phyloP scores from a whole-genome alignment of 164 flowering plant genomes.

The Dillenia suffruticosa region DNA sequence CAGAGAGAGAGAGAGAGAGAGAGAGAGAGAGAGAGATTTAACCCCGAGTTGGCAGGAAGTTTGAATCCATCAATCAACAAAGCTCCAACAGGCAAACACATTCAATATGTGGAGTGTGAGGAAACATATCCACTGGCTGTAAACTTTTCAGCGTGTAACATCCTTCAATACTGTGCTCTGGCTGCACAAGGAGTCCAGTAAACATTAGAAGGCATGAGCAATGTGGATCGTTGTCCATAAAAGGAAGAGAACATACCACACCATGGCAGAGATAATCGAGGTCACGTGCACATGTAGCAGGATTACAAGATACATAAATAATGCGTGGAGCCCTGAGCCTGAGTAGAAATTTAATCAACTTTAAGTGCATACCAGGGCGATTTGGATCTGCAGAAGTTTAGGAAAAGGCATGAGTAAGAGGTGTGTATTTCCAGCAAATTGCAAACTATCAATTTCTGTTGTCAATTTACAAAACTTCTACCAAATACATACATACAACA shows the following conservation, averaged over 20 bases:
- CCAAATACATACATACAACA: too few species aligned
- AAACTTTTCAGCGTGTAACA: constrained; percentile 70
- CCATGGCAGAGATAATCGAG: constrained; percentile 96
- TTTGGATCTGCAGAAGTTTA: constrained; percentile 75
- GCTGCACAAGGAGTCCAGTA: constrained; percentile 35
- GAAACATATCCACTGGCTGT: constrained; percentile 99
- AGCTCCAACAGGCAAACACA: constrained; percentile 90
- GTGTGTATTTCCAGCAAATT: too few species aligned
- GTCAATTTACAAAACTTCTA: too few species aligned
- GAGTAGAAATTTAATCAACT: constrained; percentile 75
- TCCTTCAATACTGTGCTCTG: constrained; percentile 63
- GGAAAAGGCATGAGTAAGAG: neutral
- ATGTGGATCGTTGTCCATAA: neutral
- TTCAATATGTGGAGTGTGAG: constrained; percentile 98
- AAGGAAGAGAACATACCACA: constrained; percentile 42
- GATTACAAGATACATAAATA: constrained; percentile 94
- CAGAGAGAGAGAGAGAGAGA: too few species aligned
- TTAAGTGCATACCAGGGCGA: constrained; percentile 98
- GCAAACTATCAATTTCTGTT: too few species aligned
- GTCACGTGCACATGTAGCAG: constrained; percentile 97
- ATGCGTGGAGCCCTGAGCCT: constrained; percentile 70
- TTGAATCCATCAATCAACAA: constrained; percentile 14
- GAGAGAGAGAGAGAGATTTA: too few species aligned
- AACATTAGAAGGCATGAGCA: constrained; percentile 1
- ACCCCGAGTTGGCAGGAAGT: too few species aligned